Conservation (phyloP, 306 rosid genomes). For the Vicia sativa region DNA sequence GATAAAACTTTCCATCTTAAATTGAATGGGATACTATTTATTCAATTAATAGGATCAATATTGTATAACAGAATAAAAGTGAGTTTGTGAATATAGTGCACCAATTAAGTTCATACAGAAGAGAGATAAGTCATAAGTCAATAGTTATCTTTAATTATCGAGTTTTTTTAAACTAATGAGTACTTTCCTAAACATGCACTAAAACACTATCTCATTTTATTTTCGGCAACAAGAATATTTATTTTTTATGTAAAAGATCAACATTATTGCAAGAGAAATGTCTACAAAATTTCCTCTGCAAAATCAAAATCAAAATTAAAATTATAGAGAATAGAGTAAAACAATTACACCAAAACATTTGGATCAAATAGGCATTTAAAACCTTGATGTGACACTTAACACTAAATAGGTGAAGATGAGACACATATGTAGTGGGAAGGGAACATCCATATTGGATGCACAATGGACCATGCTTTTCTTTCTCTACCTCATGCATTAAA, state of each 20-base stretch:
- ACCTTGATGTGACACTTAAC: not conserved
- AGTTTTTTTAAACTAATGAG: too few relatives aligned
- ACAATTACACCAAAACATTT: not conserved
- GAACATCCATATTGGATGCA: slow-evolving; percentile 20
- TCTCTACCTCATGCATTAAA: slow-evolving; percentile 26
- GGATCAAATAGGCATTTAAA: not conserved
- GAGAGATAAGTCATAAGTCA: too few relatives aligned
- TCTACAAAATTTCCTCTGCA: not conserved
- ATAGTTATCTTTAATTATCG: too few relatives aligned
- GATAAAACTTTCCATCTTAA: not conserved
- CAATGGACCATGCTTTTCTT: slow-evolving; percentile 7
- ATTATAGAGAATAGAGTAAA: too few relatives aligned
- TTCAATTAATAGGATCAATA: not conserved
- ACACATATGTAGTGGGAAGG: slow-evolving; percentile 17
- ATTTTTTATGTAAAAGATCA: not conserved
- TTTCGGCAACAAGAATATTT: not conserved
- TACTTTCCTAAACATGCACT: too few relatives aligned
- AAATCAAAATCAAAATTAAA: too few relatives aligned
- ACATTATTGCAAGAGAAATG: too few relatives aligned
- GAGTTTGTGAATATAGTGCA: too few relatives aligned
- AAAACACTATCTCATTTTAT: not conserved
- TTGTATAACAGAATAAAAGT: too few relatives aligned
- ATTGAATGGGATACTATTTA: not conserved
- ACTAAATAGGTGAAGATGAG: slow-evolving; percentile 15
- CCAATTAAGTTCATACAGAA: too few relatives aligned